Conservation (phyloP, 768 basidiomycete genomes). For the Nidula microcarpa region DNA sequence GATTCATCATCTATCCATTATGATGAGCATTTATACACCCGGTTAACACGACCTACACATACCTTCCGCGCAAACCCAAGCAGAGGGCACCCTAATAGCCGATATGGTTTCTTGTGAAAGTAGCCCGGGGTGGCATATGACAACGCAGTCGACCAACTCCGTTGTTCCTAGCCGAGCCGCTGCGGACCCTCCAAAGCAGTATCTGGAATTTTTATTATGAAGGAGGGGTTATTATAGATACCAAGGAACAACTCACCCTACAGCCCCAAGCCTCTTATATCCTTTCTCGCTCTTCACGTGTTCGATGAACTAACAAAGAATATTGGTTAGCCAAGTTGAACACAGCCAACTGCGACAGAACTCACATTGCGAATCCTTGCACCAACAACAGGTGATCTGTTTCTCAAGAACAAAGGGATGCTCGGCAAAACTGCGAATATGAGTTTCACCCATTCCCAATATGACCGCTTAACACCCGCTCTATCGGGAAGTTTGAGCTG, state of each 20-base stretch:
- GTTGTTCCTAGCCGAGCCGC: slow-evolving; percentile 12
- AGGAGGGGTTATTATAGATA: not conserved
- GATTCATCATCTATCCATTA: not conserved
- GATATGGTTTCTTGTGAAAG: not conserved
- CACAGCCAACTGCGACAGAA: not conserved
- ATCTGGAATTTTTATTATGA: slow-evolving; percentile 8
- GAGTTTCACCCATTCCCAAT: slow-evolving; percentile 22
- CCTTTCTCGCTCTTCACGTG: slow-evolving; percentile 32
- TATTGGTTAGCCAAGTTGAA: not conserved
- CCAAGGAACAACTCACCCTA: slow-evolving; percentile 27
- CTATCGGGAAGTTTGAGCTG: slow-evolving; percentile 21
- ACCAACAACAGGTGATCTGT: slow-evolving; percentile 26
- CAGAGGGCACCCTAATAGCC: slow-evolving; percentile 12
- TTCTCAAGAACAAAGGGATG: slow-evolving; percentile 22
- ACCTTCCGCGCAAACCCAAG: slow-evolving; percentile 21
- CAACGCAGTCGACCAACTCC: slow-evolving; percentile 11
- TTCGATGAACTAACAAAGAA: slow-evolving; percentile 27
- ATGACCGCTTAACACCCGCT: slow-evolving; percentile 25
- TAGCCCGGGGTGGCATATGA: slow-evolving; percentile 15
- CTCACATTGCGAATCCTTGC: slow-evolving; percentile 26
- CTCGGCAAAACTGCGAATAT: slow-evolving; percentile 17
- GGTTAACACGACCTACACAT: not conserved
- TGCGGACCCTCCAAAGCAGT: slow-evolving; percentile 17
- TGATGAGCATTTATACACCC: not conserved
- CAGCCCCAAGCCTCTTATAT: slow-evolving; percentile 39